Conservation (phyloP, 2,329 filamentous ascomycete species). For the Aspergillus bombycis region DNA sequence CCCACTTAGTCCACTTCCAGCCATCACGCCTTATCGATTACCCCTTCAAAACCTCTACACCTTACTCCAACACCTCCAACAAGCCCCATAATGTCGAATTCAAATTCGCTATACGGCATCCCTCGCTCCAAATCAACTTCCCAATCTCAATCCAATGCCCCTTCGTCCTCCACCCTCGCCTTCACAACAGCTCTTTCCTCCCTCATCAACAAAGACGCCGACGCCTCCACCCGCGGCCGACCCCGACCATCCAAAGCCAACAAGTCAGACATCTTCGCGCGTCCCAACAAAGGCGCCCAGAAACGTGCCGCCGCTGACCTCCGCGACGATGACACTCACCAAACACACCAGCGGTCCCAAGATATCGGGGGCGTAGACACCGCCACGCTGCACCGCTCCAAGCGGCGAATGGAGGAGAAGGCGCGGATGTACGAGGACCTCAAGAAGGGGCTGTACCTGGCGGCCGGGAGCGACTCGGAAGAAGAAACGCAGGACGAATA, state of each 20-base stretch:
- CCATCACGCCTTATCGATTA: background rate
- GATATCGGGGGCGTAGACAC: slow-evolving; percentile 66
- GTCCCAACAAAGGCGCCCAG: slow-evolving; percentile 64
- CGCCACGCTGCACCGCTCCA: slow-evolving; percentile 65
- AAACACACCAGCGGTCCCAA: slow-evolving; percentile 63
- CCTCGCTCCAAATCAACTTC: slow-evolving; percentile 65
- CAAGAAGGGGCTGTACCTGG: slow-evolving; percentile 84
- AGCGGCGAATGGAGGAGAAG: slow-evolving; percentile 86
- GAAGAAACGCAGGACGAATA: slow-evolving; percentile 45
- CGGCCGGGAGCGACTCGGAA: slow-evolving; percentile 41
- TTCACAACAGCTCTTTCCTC: slow-evolving; percentile 88
- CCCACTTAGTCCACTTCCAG: background rate
- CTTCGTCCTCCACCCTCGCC: slow-evolving; percentile 72
- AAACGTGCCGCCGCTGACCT: slow-evolving; percentile 65
- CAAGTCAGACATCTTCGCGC: slow-evolving; percentile 71
- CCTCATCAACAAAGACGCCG: slow-evolving; percentile 65
- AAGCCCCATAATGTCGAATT: slow-evolving; percentile 13
- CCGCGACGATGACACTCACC: slow-evolving; percentile 58
- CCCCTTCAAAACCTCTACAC: background rate
- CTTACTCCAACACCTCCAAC: background rate
- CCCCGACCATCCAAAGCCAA: slow-evolving; percentile 49
- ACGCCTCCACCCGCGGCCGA: slow-evolving; percentile 47
- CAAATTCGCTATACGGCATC: slow-evolving; percentile 70
- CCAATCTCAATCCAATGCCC: slow-evolving; percentile 50
- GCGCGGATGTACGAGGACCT: slow-evolving; percentile 84